Percentiles rank a stretch among this genome's conserved stretches.
phyloP scores from a whole-genome alignment of 192 early-diverging fungal genomes.

The Coemansia sp. region DNA sequence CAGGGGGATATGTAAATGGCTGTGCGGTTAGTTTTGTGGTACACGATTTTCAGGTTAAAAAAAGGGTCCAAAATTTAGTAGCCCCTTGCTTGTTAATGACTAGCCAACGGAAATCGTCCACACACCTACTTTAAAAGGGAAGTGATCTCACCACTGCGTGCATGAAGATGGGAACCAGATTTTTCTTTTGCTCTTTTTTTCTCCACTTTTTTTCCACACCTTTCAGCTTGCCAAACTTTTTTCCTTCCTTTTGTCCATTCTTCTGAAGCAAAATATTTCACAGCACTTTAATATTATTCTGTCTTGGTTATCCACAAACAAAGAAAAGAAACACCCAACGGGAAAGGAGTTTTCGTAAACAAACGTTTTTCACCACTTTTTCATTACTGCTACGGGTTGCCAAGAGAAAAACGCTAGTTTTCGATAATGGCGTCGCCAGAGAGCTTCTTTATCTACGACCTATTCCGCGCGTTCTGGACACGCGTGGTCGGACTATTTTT shows the following conservation, averaged over 20 bases:
- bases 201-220: conserved; percentile 6
- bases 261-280: neutral
- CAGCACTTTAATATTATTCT: too few species aligned
- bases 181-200: neutral
- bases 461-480: conserved; percentile 68
- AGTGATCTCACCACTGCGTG: neutral
- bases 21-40: too few species aligned
- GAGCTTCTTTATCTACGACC: conserved; percentile 63
- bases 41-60: too few species aligned
- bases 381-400: neutral
- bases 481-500: conserved; percentile 80
- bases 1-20: too few species aligned
- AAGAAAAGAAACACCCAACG: too few species aligned
- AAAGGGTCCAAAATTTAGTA: too few species aligned
- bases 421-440: neutral
- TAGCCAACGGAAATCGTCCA: conserved; percentile 12
- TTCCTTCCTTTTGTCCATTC: neutral
- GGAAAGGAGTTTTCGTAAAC: too few species aligned
- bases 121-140: neutral
- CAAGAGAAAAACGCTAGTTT: neutral
- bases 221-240: neutral
- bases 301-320: too few species aligned
- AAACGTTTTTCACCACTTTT: neutral
- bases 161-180: neutral
- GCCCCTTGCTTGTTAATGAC: neutral